phyloP scores from a whole-genome alignment of 345 rosid genomes.

The Populus deltoides region DNA sequence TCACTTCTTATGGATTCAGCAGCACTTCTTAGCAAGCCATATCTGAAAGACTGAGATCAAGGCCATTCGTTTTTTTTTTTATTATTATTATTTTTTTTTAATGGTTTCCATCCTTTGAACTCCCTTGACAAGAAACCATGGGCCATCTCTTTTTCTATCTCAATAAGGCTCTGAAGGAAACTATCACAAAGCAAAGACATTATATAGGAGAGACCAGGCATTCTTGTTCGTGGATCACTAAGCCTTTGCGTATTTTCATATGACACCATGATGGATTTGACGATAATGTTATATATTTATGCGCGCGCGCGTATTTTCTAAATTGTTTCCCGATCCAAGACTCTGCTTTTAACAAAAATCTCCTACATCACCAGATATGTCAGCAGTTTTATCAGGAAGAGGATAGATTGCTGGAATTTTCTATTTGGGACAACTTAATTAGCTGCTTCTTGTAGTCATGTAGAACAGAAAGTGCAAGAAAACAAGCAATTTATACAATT shows the following conservation, averaged over 20 bases:
- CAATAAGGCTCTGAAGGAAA: conserved; percentile 40
- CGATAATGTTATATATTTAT: neutral
- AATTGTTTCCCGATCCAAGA: no score
- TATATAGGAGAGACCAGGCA: conserved; percentile 10
- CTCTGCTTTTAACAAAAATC: no score
- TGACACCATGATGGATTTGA: conserved; percentile 7
- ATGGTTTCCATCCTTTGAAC: conserved; percentile 14
- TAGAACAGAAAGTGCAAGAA: no score
- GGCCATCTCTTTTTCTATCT: conserved; percentile 22
- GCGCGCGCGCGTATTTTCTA: no score
- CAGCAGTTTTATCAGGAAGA: no score
- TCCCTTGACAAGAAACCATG: conserved; percentile 11
- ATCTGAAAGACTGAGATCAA: conserved; percentile 29
- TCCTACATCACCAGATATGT: no score
- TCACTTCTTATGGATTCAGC: conserved; percentile 32
- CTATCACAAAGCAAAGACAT: conserved; percentile 10
- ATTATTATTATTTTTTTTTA: conserved; percentile 14
- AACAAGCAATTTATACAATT: no score
- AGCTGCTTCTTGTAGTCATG: no score
- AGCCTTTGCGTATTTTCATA: neutral
- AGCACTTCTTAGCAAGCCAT: conserved; percentile 24
- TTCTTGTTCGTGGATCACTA: neutral
- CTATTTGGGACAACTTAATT: no score
- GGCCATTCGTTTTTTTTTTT: conserved; percentile 22
- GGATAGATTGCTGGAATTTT: no score